Evolutionary conservation across 2,329 filamentous ascomycete species (phyloP).

Genomic region (Fusarium penzigii): DNA sequence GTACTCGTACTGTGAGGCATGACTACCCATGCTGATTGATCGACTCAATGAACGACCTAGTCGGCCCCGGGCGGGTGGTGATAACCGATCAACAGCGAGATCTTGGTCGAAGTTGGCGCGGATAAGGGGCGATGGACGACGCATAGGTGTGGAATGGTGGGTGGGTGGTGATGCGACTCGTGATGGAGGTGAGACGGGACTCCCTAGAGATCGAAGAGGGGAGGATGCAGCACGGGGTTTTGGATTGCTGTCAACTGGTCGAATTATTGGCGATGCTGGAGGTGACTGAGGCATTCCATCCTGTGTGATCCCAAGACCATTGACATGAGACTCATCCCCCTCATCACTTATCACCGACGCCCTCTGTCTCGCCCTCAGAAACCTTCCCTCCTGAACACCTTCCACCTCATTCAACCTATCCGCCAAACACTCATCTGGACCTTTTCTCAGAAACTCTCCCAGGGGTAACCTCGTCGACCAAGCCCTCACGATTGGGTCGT

Average conservation of each 20-base stretch:
- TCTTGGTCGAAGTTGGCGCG: slow-evolving; percentile 41
- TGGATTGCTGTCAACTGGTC: slow-evolving; percentile 27
- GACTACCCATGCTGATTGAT: slow-evolving; percentile 37
- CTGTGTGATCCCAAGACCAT: slow-evolving; percentile 37
- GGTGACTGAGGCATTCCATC: slow-evolving; percentile 21
- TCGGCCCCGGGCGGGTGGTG: slow-evolving; percentile 34
- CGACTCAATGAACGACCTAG: slow-evolving; percentile 35
- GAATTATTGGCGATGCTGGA: slow-evolving; percentile 34
- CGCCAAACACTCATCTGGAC: slow-evolving; percentile 55
- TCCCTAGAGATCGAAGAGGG: slow-evolving; percentile 18
- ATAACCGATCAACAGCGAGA: slow-evolving; percentile 40
- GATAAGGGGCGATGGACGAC: slow-evolving; percentile 35
- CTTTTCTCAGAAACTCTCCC: slow-evolving; percentile 55
- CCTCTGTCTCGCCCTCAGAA: slow-evolving; percentile 31
- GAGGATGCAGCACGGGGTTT: slow-evolving; percentile 30
- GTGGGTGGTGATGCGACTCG: slow-evolving; percentile 31
- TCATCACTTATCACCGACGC: slow-evolving; percentile 22
- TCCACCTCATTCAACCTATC: slow-evolving; percentile 50
- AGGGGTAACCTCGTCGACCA: slow-evolving; percentile 55
- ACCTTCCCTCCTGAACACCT: slow-evolving; percentile 31
- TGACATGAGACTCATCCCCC: slow-evolving; percentile 7
- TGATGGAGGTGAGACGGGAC: slow-evolving; percentile 27
- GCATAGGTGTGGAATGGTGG: slow-evolving; percentile 31
- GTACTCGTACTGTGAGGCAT: slow-evolving; percentile 33
- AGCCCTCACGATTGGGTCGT: slow-evolving; percentile 44